These are phyloP conservation scores for Rhizopogon vesiculosus DNA, from an alignment of 768 basidiomycete genomes.

Conservation along the genomic window DNA sequence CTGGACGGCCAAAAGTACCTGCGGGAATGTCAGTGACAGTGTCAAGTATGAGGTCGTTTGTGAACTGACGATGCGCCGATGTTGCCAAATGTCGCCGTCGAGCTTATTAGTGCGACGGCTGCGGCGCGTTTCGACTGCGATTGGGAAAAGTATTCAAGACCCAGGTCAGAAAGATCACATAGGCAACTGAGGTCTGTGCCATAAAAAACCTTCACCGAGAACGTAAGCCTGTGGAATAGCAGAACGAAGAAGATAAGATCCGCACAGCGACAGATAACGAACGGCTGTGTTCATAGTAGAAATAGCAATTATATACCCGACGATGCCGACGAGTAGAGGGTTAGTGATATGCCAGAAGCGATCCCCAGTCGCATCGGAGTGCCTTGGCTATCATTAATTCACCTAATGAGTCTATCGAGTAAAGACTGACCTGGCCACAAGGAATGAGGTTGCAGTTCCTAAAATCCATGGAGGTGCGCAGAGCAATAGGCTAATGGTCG, in stretches of 20 bases:
- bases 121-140: constrained; percentile 81
- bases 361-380: constrained; percentile 68
- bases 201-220: constrained; percentile 57
- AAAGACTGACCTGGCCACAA: constrained; percentile 39
- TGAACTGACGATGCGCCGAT: constrained; percentile 67
- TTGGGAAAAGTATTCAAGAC: constrained; percentile 60
- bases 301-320: constrained; percentile 63
- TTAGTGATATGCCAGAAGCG: constrained; percentile 65
- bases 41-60: neutral
- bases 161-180: constrained; percentile 57
- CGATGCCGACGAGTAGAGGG: constrained; percentile 50
- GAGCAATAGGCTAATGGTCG: constrained; percentile 60
- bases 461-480: constrained; percentile 75
- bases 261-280: constrained; percentile 62
- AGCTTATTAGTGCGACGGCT: constrained; percentile 77
- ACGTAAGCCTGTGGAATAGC: neutral
- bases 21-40: neutral
- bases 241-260: neutral
- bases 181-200: constrained; percentile 67
- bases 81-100: constrained; percentile 77
- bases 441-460: constrained; percentile 53
- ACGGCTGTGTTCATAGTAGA: constrained; percentile 56
- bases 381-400: constrained; percentile 31
- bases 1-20: constrained; percentile 61
- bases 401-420: neutral